These are phyloP conservation scores for Lactifluus volemus DNA, from an alignment of 768 basidiomycete genomes.

Conservation along the genomic window DNA sequence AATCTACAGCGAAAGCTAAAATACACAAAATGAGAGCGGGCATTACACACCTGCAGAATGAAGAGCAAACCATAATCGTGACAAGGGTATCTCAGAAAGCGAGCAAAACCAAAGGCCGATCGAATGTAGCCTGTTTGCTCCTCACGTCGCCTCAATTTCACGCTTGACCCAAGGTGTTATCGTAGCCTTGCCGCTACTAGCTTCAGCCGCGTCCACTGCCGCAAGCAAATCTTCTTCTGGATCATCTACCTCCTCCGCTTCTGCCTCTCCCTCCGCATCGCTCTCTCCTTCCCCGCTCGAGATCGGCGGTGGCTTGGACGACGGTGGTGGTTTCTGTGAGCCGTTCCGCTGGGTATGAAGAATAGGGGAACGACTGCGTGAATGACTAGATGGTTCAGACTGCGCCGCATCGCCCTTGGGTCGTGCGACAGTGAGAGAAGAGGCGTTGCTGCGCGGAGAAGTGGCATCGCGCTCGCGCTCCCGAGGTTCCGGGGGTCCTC, in stretches of 20 bases:
- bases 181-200: constrained; percentile 21
- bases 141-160: constrained; percentile 11
- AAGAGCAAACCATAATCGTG: background rate
- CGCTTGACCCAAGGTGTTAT: constrained; percentile 14
- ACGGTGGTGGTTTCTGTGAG: constrained; percentile 7
- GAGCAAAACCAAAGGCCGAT: background rate
- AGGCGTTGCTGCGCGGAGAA: constrained; percentile 34
- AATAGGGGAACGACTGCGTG: constrained; percentile 14
- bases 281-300: constrained; percentile 30
- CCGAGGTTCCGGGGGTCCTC: constrained; percentile 2
- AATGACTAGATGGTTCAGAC: constrained; percentile 15
- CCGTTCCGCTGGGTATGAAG: constrained; percentile 9
- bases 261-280: constrained; percentile 31
- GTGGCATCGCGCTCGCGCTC: constrained; percentile 15
- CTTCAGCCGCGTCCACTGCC: constrained; percentile 35
- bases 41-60: background rate
- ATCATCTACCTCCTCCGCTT: constrained; percentile 27
- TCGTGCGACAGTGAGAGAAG: constrained; percentile 3
- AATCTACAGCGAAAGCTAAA: constrained; percentile 8
- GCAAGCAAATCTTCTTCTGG: constrained; percentile 30
- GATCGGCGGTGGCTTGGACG: constrained; percentile 1
- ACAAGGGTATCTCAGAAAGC: constrained; percentile 2
- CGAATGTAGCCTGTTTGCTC: background rate
- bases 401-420: constrained; percentile 24
- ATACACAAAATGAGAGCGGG: constrained; percentile 1